Evolutionary conservation across 495 filamentous ascomycete species (phyloP).

Genomic region (Aspergillus sclerotiicarbonarius): DNA sequence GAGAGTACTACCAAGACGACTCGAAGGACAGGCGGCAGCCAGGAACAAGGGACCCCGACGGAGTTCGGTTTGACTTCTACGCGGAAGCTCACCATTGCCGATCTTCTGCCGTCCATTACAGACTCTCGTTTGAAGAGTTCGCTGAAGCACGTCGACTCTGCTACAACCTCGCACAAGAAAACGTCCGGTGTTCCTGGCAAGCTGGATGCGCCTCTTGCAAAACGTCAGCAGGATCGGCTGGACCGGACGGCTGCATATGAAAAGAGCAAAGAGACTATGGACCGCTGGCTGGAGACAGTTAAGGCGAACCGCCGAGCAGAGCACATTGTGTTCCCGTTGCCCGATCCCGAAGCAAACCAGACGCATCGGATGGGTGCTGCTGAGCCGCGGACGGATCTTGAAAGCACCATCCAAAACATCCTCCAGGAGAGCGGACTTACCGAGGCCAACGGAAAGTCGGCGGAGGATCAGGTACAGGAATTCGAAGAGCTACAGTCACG

Average conservation of each 20-base stretch:
- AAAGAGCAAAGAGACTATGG: constrained; percentile 86
- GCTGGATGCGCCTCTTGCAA: constrained; percentile 79
- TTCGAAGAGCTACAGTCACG: constrained; percentile 69
- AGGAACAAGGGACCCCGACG: constrained; percentile 54
- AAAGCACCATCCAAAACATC: constrained; percentile 79
- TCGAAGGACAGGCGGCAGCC: constrained; percentile 28
- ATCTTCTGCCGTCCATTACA: constrained; percentile 70
- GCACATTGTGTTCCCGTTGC: constrained; percentile 85
- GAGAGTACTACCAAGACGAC: constrained; percentile 29
- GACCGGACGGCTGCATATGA: constrained; percentile 84
- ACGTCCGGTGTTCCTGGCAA: constrained; percentile 61
- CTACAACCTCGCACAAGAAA: constrained; percentile 50
- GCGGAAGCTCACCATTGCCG: constrained; percentile 74
- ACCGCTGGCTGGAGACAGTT: constrained; percentile 90
- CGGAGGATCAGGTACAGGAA: constrained; percentile 62
- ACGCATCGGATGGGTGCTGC: constrained; percentile 43
- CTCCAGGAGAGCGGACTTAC: constrained; percentile 83
- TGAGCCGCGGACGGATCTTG: constrained; percentile 73
- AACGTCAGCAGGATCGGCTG: constrained; percentile 83
- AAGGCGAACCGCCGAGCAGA: constrained; percentile 91
- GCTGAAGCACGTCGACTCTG: constrained; percentile 60
- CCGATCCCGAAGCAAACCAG: constrained; percentile 61
- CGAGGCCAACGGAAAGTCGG: constrained; percentile 53
- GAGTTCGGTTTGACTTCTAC: constrained; percentile 58
- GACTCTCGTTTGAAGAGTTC: constrained; percentile 77